Conservation (phyloP, 208 protist species). For the Porcisia hertigi region DNA sequence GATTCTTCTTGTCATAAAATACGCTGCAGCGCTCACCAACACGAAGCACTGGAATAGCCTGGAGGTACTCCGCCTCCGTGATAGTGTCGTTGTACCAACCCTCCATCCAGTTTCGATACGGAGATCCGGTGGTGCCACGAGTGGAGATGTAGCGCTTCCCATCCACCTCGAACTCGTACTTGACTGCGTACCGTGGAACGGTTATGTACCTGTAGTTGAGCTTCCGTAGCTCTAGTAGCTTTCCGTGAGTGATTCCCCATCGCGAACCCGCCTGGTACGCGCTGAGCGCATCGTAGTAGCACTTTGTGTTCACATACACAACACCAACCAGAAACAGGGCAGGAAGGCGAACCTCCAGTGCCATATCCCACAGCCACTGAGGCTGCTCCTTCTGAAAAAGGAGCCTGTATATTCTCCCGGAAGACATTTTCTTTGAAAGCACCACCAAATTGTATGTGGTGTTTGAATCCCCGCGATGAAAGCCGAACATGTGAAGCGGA, state of each 20-base stretch:
- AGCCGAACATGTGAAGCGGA: slow-evolving; percentile 5
- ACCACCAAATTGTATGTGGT: not conserved
- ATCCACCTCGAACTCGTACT: slow-evolving; percentile 87
- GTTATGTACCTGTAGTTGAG: slow-evolving; percentile 88
- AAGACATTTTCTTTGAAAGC: slow-evolving; percentile 39
- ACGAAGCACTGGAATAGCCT: slow-evolving; percentile 84
- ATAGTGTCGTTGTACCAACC: slow-evolving; percentile 84
- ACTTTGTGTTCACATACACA: slow-evolving; percentile 78
- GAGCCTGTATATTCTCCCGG: slow-evolving; percentile 68
- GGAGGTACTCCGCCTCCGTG: slow-evolving; percentile 89
- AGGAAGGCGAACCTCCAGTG: slow-evolving; percentile 82
- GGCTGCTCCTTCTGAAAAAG: slow-evolving; percentile 77
- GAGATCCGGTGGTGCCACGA: slow-evolving; percentile 80
- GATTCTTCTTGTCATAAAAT: slow-evolving; percentile 87
- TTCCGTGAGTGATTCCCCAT: slow-evolving; percentile 76
- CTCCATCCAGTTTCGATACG: slow-evolving; percentile 82
- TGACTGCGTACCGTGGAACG: slow-evolving; percentile 80
- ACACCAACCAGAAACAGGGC: slow-evolving; percentile 57
- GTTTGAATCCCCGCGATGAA: not conserved
- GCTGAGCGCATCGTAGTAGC: slow-evolving; percentile 77
- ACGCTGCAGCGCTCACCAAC: slow-evolving; percentile 80
- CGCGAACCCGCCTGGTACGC: slow-evolving; percentile 66
- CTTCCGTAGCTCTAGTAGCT: slow-evolving; percentile 84
- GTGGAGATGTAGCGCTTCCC: slow-evolving; percentile 79
- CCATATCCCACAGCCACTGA: slow-evolving; percentile 88